Percentiles rank a stretch among this genome's conserved stretches.
These are phyloP conservation scores for Sarcodon sp. DNA, from an alignment of 768 basidiomycete genomes.

Conservation along the genomic window DNA sequence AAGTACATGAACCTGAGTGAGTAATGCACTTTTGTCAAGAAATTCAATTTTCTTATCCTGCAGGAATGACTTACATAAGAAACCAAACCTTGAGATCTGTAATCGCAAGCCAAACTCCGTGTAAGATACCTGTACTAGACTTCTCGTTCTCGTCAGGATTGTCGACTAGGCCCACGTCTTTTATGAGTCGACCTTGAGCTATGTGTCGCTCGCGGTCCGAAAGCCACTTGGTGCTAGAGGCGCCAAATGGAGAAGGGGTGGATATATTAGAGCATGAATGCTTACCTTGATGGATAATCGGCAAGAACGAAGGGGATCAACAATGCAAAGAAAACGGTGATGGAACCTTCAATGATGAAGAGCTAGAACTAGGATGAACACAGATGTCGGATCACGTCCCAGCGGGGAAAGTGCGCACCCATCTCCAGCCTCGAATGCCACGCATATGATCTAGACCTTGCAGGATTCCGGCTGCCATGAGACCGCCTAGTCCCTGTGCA, in stretches of 20 bases:
- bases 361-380: slow-evolving; percentile 7
- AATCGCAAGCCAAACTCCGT: slow-evolving; percentile 22
- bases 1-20: slow-evolving; percentile 20
- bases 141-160: slow-evolving; percentile 8
- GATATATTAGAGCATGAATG: too few relatives aligned
- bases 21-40: slow-evolving; percentile 5
- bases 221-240: slow-evolving; percentile 13
- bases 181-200: slow-evolving; percentile 17
- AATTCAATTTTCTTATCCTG: slow-evolving; percentile 9
- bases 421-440: slow-evolving; percentile 27
- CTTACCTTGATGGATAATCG: slow-evolving; percentile 21
- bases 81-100: slow-evolving; percentile 30
- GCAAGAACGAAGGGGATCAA: slow-evolving; percentile 21
- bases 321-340: slow-evolving; percentile 21
- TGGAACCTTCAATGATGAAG: slow-evolving; percentile 17
- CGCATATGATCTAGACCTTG: slow-evolving; percentile 25
- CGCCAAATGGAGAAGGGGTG: not conserved
- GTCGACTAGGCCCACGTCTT: slow-evolving; percentile 14
- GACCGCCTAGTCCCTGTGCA: slow-evolving; percentile 30
- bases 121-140: slow-evolving; percentile 7
- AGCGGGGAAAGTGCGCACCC: slow-evolving; percentile 7
- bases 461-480: slow-evolving; percentile 31
- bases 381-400: not conserved
- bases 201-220: slow-evolving; percentile 16
- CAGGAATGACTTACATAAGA: slow-evolving; percentile 14